phyloP scores from a whole-genome alignment of 139 green algal species.

The Chloropicon primus region DNA sequence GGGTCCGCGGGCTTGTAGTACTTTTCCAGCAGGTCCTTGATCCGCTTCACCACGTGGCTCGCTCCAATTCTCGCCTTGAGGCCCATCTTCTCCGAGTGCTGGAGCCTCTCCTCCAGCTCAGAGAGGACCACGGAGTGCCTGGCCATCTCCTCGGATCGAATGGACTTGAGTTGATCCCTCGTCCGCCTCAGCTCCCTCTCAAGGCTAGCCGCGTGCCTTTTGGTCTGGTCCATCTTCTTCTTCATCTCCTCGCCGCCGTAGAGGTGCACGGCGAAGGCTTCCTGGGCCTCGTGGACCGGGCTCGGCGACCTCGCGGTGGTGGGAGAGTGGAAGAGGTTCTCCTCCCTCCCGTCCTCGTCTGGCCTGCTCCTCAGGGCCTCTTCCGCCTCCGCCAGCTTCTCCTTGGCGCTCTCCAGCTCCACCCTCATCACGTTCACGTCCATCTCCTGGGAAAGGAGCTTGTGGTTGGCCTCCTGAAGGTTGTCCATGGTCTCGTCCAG shows the following conservation, averaged over 20 bases:
- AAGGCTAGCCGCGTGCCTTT: background rate
- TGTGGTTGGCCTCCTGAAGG: background rate
- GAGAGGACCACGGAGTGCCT: background rate
- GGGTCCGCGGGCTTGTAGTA: background rate
- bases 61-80: background rate
- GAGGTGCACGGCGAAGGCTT: background rate
- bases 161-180: background rate
- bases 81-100: background rate
- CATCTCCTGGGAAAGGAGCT: background rate
- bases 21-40: background rate
- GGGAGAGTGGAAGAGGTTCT: no score
- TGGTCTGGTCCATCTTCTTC: background rate
- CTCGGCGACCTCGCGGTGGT: no score
- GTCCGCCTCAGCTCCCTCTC: background rate
- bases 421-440: background rate
- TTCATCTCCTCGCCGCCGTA: background rate
- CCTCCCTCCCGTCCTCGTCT: background rate
- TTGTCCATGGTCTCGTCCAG: background rate
- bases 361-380: background rate
- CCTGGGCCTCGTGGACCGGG: no score
- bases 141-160: background rate
- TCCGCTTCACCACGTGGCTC: background rate
- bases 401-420: background rate
- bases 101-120: background rate
- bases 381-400: background rate